Conservation (phyloP, 345 rosid genomes). For the Hibiscus tridactylites region DNA sequence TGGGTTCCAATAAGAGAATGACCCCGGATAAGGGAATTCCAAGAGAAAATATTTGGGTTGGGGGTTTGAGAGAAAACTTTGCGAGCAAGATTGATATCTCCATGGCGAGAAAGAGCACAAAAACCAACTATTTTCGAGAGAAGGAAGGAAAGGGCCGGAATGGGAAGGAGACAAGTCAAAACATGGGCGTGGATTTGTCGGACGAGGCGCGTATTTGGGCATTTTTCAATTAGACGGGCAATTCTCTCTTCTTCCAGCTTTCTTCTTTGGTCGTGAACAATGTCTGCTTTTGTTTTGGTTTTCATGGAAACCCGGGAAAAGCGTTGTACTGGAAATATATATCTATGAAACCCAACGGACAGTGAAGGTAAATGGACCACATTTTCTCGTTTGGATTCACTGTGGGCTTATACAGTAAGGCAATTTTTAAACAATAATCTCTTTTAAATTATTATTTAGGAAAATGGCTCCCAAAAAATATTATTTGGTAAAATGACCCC, state of each 20-base stretch:
- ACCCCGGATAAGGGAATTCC: conserved; percentile 1
- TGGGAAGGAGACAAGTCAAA: background rate
- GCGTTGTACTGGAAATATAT: too few species aligned
- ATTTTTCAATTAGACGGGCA: background rate
- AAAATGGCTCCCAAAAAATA: too few species aligned
- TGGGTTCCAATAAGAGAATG: background rate
- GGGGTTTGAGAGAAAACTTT: background rate
- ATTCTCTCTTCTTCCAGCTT: conserved; percentile 2
- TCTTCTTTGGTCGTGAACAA: background rate
- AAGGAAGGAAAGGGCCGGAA: background rate
- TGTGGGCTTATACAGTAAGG: too few species aligned
- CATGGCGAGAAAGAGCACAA: conserved; percentile 8
- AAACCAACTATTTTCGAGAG: conserved; percentile 6
- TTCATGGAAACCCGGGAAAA: too few species aligned
- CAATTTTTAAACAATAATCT: too few species aligned
- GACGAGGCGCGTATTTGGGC: background rate
- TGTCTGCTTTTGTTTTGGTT: background rate
- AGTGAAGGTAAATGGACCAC: too few species aligned
- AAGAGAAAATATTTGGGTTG: background rate
- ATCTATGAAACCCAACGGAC: too few species aligned
- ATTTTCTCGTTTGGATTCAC: too few species aligned
- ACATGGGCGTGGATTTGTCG: background rate
- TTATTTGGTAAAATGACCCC: too few species aligned
- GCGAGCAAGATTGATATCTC: conserved; percentile 7
- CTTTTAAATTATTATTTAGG: too few species aligned